Conservation (phyloP, 2,329 filamentous ascomycete genomes). For the Cladosporium halotolerans region DNA sequence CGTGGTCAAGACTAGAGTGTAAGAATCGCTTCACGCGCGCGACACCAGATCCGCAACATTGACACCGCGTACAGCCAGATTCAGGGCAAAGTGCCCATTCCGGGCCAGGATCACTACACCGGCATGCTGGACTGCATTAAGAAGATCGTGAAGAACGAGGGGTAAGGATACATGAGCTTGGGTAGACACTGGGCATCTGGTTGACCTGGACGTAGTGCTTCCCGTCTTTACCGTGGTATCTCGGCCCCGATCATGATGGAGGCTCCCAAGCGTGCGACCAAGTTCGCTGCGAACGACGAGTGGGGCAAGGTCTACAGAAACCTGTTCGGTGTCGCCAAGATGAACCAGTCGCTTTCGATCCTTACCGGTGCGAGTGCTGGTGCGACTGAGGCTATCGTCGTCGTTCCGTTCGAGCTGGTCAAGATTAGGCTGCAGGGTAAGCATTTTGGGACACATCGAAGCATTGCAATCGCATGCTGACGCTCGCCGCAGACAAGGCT, state of each 20-base stretch:
- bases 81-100: conserved; percentile 56
- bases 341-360: conserved; percentile 86
- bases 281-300: conserved; percentile 97
- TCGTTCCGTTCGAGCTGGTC: conserved; percentile 96
- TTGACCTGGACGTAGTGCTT: conserved; percentile 48
- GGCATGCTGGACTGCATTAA: conserved; percentile 97
- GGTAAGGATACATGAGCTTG: conserved; percentile 48
- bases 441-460: neutral
- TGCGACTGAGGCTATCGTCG: conserved; percentile 92
- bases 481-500: conserved; percentile 61
- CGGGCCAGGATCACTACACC: conserved; percentile 79
- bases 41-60: neutral
- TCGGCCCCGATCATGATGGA: conserved; percentile 96
- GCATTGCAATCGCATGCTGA: conserved; percentile 4
- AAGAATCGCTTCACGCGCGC: conserved; percentile 34
- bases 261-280: conserved; percentile 88
- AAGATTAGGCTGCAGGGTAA: conserved; percentile 83
- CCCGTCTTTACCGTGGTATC: conserved; percentile 91
- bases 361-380: conserved; percentile 92
- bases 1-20: conserved; percentile 97
- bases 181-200: neutral
- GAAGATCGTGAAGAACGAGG: conserved; percentile 95
- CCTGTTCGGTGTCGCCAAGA: conserved; percentile 74
- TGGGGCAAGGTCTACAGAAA: conserved; percentile 94
- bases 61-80: conserved; percentile 22